Conservation (phyloP, 495 filamentous ascomycete genomes). For the Patellaria atrata region DNA sequence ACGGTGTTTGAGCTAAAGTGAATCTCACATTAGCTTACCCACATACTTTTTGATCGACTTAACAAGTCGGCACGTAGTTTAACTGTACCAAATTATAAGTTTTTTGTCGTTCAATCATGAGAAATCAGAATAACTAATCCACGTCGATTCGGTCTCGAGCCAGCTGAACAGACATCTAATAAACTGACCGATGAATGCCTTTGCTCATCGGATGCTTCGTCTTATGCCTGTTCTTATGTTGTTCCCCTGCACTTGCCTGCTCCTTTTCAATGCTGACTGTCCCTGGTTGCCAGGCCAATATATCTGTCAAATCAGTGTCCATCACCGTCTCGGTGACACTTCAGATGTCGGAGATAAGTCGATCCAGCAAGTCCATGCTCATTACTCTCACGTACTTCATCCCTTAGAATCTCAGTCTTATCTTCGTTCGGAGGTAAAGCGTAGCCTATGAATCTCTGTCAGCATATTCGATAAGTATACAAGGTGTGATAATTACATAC, state of each 20-base stretch:
- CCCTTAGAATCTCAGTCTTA: conserved; percentile 51
- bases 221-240: conserved; percentile 25
- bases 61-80: too few species aligned
- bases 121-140: too few species aligned
- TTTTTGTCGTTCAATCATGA: too few species aligned
- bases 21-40: too few species aligned
- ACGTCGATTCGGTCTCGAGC: too few species aligned
- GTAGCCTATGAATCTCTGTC: conserved; percentile 35
- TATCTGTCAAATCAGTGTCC: conserved; percentile 33
- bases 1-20: too few species aligned
- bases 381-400: conserved; percentile 58
- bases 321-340: conserved; percentile 43
- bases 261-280: conserved; percentile 28
- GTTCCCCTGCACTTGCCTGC: conserved; percentile 23
- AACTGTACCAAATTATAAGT: too few species aligned
- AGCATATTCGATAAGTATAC: conserved; percentile 2
- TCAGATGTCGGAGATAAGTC: conserved; percentile 41
- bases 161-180: conserved; percentile 30
- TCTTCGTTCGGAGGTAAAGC: conserved; percentile 50
- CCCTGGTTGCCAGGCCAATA: conserved; percentile 27
- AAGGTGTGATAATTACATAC: conserved; percentile 23
- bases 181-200: conserved; percentile 46
- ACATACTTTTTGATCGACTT: too few species aligned
- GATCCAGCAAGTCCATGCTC: conserved; percentile 52
- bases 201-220: conserved; percentile 35